These are phyloP conservation scores for Teunomyces pallodes DNA, from an alignment of 805 yeast genomes.

Conservation along the genomic window DNA sequence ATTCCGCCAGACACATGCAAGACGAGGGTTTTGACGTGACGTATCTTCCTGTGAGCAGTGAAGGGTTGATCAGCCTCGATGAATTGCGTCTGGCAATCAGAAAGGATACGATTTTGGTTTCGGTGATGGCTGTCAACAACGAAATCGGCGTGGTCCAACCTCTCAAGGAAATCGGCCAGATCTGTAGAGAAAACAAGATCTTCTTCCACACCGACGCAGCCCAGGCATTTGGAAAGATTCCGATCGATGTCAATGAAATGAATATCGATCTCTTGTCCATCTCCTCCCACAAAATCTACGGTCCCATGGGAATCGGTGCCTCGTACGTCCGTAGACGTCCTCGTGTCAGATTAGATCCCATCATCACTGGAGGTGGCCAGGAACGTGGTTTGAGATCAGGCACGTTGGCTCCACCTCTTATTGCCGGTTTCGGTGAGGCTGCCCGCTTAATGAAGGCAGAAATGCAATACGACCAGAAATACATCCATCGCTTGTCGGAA, in stretches of 20 bases:
- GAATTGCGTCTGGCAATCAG: conserved; percentile 80
- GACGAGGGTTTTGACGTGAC: conserved; percentile 98
- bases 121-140: conserved; percentile 96
- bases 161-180: conserved; percentile 83
- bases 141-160: conserved; percentile 99
- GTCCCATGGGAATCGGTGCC: conserved; percentile 98
- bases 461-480: conserved; percentile 65
- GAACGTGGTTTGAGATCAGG: conserved; percentile 98
- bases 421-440: conserved; percentile 97
- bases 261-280: conserved; percentile 92
- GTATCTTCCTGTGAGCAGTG: conserved; percentile 75
- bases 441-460: conserved; percentile 79
- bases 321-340: conserved; percentile 95
- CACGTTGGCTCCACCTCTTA: conserved; percentile 93
- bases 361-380: conserved; percentile 97
- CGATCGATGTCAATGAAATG: conserved; percentile 87
- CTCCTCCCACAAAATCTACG: conserved; percentile 94
- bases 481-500: conserved; percentile 68
- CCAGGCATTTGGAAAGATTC: conserved; percentile 93
- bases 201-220: conserved; percentile 98
- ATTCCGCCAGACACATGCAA: conserved; percentile 89
- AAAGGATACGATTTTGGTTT: conserved; percentile 86
- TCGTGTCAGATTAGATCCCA: conserved; percentile 92
- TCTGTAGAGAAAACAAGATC: conserved; percentile 83
- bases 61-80: conserved; percentile 78